phyloP scores from a whole-genome alignment of 2,329 filamentous ascomycete species.

The Botrytis sinoallii region DNA sequence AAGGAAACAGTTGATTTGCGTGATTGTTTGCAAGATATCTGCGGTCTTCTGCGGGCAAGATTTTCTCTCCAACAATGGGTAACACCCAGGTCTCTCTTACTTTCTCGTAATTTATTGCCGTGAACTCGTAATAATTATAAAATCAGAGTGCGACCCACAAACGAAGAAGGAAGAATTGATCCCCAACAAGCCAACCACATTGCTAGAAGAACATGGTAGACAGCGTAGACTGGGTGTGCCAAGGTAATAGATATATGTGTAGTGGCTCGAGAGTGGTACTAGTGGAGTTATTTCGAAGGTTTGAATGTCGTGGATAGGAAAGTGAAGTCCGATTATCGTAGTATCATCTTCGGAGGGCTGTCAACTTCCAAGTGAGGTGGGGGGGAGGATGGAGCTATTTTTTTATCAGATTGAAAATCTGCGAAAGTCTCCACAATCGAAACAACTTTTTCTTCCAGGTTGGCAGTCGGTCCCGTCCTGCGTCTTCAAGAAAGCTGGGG shows the following conservation, averaged over 20 bases:
- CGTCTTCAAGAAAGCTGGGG: background rate
- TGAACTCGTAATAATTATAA: constrained; percentile 12
- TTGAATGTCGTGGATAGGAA: background rate
- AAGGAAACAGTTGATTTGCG: background rate
- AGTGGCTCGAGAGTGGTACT: background rate
- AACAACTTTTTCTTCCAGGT: background rate
- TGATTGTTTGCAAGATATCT: constrained; percentile 5
- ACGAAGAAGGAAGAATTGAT: constrained; percentile 10
- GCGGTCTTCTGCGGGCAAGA: background rate
- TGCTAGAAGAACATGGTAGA: constrained; percentile 9
- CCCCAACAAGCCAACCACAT: constrained; percentile 6
- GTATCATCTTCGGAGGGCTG: constrained; percentile 2
- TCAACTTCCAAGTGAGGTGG: background rate
- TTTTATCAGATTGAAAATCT: constrained; percentile 16
- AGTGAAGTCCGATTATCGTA: background rate
- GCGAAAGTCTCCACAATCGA: constrained; percentile 4
- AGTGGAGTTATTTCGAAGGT: background rate
- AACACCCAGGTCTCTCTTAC: constrained; percentile 3
- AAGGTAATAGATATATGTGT: background rate
- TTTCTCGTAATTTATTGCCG: constrained; percentile 15
- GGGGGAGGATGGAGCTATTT: constrained; percentile 6
- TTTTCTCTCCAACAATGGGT: background rate
- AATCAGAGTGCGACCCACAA: constrained; percentile 5
- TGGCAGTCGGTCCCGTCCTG: background rate
- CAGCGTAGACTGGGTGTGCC: background rate